Base-by-base conservation (phyloP, 768 basidiomycete genomes). In the Lactarius tabidus region DNA sequence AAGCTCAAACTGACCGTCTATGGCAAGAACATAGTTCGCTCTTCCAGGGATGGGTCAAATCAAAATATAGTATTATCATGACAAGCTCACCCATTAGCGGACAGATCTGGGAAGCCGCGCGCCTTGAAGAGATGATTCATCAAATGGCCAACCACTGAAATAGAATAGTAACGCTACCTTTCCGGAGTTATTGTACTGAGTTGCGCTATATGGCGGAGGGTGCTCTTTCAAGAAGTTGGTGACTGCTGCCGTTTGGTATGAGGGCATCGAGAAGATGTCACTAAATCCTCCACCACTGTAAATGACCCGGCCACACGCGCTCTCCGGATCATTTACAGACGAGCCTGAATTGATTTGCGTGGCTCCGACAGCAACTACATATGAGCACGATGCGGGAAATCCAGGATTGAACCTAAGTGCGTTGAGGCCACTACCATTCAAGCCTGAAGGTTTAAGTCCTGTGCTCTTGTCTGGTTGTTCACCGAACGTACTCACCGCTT, bases 301-400 rank as follows among this genome's bases (percentile, higher is more conserved):
- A 70, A 77, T 76, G 53, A 75, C 72, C 38, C 38, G 72, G 53
- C 75, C 72, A 73, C 74, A 77, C 6, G 78, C 78, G 57, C 73
- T 72, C 64, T 79, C 78, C 0, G 77, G 75, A 20, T 77, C 74
- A 26, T 67, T 65, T 20, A 78, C 71, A 38, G 74, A 74, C 28
- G 71, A 64, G 35, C 70, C 70, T 0, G 75, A 75, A 29, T 74
- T 74, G 29, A 79, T 67, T 65, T 78, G 77, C 10, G 79, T 79
- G 26, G 76, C 72, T 38, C 79, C 76, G 64, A 79, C 74, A 20
- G 70, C 60, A 23, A 71, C 75, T 31, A 83, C 70, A 64, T 74
- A 82, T 29, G 81, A 78, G 59, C 82, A 82, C 4, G 75, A 74
- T 23, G 69, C 74, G 0, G 81, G 81, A 75, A 82, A 82, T 20